Percentiles rank a stretch among this genome's conserved stretches.
These are phyloP conservation scores for Sisymbrium irio DNA, from an alignment of 345 rosid species.

Conservation along the genomic window DNA sequence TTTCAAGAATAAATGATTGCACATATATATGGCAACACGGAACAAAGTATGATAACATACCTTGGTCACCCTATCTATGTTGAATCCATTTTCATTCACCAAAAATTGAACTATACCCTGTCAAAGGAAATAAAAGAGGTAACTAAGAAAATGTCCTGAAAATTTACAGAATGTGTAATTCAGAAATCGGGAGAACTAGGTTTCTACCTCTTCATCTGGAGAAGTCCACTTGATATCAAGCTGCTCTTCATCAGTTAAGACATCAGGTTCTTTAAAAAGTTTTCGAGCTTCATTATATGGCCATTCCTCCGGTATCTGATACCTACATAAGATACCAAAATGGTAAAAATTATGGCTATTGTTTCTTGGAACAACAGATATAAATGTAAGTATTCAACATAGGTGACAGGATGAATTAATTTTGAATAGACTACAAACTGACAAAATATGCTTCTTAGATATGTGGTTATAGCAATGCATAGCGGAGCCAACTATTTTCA, in stretches of 20 bases:
- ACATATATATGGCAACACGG: neutral
- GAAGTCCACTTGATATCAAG: conserved; percentile 76
- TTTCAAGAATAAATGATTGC: neutral
- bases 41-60: conserved; percentile 35
- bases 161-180: neutral
- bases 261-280: conserved; percentile 83
- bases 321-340: conserved; percentile 40
- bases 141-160: neutral
- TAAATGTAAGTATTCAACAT: neutral
- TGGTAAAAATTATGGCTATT: neutral
- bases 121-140: neutral
- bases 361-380: neutral
- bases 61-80: conserved; percentile 79
- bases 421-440: neutral
- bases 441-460: neutral
- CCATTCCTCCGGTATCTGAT: conserved; percentile 84
- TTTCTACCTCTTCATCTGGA: conserved; percentile 86
- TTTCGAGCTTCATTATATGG: conserved; percentile 78
- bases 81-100: conserved; percentile 94
- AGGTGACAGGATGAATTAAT: neutral
- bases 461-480: neutral
- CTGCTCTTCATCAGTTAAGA: conserved; percentile 56
- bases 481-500: neutral
- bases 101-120: conserved; percentile 68
- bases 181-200: conserved; percentile 8